Conservation (phyloP, 352 stramenopile species). For the Peronospora farinosa region DNA sequence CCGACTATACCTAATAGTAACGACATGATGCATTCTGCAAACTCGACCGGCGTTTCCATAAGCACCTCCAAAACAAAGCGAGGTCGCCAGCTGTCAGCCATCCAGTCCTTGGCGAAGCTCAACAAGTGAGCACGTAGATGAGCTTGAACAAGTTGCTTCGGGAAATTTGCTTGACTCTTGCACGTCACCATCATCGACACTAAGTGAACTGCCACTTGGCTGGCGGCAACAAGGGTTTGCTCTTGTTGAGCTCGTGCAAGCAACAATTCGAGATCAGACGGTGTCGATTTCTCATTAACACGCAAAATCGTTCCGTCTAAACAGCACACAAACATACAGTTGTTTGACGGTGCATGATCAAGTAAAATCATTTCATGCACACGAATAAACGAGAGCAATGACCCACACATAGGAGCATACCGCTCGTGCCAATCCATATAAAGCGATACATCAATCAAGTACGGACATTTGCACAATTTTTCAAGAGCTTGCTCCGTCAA, state of each 20-base stretch:
- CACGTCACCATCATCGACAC: slow-evolving; percentile 63
- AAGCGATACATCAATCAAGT: slow-evolving; percentile 51
- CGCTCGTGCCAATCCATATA: slow-evolving; percentile 52
- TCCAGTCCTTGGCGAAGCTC: slow-evolving; percentile 5
- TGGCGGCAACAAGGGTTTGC: slow-evolving; percentile 12
- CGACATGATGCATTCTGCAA: slow-evolving; percentile 39
- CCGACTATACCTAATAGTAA: slow-evolving; percentile 31
- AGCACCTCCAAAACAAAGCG: slow-evolving; percentile 52
- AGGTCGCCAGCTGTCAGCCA: slow-evolving; percentile 1
- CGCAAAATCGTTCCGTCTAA: slow-evolving; percentile 53
- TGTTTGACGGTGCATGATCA: slow-evolving; percentile 62
- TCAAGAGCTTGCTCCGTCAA: slow-evolving; percentile 41
- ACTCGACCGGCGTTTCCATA: slow-evolving; percentile 45
- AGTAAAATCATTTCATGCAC: slow-evolving; percentile 76
- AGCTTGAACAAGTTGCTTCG: slow-evolving; percentile 56
- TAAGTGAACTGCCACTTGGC: slow-evolving; percentile 43
- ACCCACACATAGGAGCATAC: slow-evolving; percentile 54
- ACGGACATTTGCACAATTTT: slow-evolving; percentile 48
- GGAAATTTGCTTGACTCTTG: slow-evolving; percentile 46
- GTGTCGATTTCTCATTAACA: slow-evolving; percentile 49
- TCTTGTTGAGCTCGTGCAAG: slow-evolving; percentile 20
- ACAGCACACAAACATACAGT: slow-evolving; percentile 58
- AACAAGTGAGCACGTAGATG: slow-evolving; percentile 47
- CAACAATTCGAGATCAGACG: slow-evolving; percentile 43
- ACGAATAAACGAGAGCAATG: slow-evolving; percentile 60